Evolutionary conservation across 345 rosid species (phyloP).

Genomic region (Brassica juncea): DNA sequence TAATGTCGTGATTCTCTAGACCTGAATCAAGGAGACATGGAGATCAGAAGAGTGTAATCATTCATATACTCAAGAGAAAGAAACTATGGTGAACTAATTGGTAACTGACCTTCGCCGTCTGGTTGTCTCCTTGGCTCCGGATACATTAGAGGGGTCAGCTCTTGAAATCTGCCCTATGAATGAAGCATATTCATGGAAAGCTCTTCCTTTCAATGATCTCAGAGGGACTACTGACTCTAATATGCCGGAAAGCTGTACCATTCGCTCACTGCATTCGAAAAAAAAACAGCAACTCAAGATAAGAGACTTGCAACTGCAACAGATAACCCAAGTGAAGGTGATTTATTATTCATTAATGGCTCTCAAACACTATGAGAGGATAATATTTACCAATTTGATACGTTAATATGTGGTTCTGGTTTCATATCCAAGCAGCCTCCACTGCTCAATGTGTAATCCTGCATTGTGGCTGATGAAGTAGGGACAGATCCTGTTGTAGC

Average conservation of each 20-base stretch:
- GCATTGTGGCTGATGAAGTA: constrained; percentile 31
- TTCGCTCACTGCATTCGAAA: constrained; percentile 55
- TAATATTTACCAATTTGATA: constrained; percentile 43
- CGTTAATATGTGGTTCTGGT: constrained; percentile 32
- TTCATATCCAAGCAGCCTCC: constrained; percentile 38
- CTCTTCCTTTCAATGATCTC: constrained; percentile 60
- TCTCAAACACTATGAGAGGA: background rate
- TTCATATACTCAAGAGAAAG: background rate
- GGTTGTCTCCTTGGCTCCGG: constrained; percentile 40
- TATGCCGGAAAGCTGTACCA: constrained; percentile 41
- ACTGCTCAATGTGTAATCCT: constrained; percentile 32
- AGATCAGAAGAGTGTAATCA: constrained; percentile 9
- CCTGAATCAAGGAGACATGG: constrained; percentile 43
- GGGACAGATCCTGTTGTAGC: constrained; percentile 38
- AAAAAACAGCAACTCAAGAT: background rate
- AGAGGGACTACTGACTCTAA: constrained; percentile 60
- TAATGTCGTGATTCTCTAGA: constrained; percentile 62
- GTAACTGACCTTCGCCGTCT: constrained; percentile 56
- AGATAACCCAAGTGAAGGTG: background rate
- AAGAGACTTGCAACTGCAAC: background rate
- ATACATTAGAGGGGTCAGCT: constrained; percentile 60
- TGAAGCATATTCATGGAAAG: constrained; percentile 73
- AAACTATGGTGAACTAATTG: background rate
- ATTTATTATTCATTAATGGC: background rate
- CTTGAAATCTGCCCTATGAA: constrained; percentile 67